Evolutionary conservation across 2,329 filamentous ascomycete genomes (phyloP).

Genomic region (Diaporthe velutina): DNA sequence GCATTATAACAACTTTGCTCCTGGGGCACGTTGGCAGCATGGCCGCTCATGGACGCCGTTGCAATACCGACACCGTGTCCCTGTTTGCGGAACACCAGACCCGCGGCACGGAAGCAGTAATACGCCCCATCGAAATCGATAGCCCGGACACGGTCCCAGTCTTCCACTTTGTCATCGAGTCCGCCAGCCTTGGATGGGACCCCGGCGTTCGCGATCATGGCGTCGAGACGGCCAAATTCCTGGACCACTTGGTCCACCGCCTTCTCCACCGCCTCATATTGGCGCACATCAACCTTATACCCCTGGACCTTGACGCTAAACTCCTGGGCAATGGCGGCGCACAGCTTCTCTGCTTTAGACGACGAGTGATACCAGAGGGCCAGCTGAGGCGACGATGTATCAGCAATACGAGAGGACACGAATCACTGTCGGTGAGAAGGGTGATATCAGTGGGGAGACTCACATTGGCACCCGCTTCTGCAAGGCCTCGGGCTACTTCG

Average conservation of each 20-base stretch:
- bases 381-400: conserved; percentile 35
- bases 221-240: conserved; percentile 51
- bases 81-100: conserved; percentile 50
- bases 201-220: conserved; percentile 52
- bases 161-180: conserved; percentile 47
- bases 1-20: conserved; percentile 48
- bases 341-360: conserved; percentile 37
- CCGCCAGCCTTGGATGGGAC: conserved; percentile 49
- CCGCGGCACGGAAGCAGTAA: conserved; percentile 51
- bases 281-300: conserved; percentile 41
- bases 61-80: conserved; percentile 51
- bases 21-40: conserved; percentile 47
- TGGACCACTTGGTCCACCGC: conserved; percentile 46
- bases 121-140: conserved; percentile 51
- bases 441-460: not conserved
- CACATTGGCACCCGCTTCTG: not conserved
- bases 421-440: not conserved
- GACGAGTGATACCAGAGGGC: conserved; percentile 44
- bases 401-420: not conserved
- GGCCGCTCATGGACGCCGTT: conserved; percentile 52
- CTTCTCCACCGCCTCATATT: conserved; percentile 46
- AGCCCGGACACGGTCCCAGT: conserved; percentile 48
- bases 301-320: conserved; percentile 41
- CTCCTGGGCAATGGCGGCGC: conserved; percentile 38
- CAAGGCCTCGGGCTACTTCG: not conserved